These are phyloP conservation scores for Hanseniaspora clermontiae DNA, from an alignment of 805 yeast genomes.

Conservation along the genomic window DNA sequence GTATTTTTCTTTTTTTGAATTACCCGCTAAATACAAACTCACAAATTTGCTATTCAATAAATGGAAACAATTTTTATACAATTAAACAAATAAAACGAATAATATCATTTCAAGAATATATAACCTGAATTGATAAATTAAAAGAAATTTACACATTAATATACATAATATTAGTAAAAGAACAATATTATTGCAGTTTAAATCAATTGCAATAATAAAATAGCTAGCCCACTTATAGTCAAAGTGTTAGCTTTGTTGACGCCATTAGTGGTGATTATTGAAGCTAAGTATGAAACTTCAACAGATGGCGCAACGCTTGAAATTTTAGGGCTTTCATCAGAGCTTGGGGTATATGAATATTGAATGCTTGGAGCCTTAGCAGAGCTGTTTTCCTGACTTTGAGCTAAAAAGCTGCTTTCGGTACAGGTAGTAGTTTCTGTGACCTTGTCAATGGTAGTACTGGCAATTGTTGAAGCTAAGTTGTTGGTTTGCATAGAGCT, in stretches of 20 bases:
- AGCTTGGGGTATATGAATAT: neutral
- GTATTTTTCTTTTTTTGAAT: too few relatives aligned
- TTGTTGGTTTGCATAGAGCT: too few relatives aligned
- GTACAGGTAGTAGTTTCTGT: neutral
- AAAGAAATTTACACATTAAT: too few relatives aligned
- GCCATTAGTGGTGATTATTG: neutral
- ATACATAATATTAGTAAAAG: too few relatives aligned
- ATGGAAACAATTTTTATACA: too few relatives aligned
- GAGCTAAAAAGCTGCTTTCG: slow-evolving; percentile 5
- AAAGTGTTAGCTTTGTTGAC: neutral
- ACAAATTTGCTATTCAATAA: too few relatives aligned
- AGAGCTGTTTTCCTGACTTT: slow-evolving; percentile 13
- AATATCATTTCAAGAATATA: too few relatives aligned
- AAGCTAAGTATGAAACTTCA: neutral
- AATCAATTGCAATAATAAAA: neutral
- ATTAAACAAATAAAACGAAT: too few relatives aligned
- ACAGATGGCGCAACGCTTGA: neutral
- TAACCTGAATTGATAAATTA: too few relatives aligned
- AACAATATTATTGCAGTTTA: neutral
- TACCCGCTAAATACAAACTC: too few relatives aligned
- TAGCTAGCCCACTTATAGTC: neutral
- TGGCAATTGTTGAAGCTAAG: neutral
- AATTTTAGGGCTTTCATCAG: too few relatives aligned
- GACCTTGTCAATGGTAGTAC: neutral
- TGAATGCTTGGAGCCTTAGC: slow-evolving; percentile 12